A percentile compares a stretch with the other conserved stretches of the same genome.
phyloP scores from a whole-genome alignment of 2,329 filamentous ascomycete genomes.

The Diplodia sapinea region DNA sequence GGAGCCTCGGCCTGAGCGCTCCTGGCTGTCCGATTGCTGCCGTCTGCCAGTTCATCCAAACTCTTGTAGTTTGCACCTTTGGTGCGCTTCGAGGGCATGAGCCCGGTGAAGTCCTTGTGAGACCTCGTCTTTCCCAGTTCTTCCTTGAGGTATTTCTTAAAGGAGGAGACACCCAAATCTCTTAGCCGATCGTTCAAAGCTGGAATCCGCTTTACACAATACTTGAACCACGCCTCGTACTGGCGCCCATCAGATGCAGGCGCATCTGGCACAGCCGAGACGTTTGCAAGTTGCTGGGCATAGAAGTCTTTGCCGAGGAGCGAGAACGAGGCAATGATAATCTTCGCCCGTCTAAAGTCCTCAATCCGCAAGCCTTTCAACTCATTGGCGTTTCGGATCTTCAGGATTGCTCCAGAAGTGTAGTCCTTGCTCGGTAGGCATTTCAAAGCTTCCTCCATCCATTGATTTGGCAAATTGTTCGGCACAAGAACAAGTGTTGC shows the following conservation, averaged over 20 bases:
- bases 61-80: constrained; percentile 31
- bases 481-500: constrained; percentile 68
- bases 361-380: constrained; percentile 52
- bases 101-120: constrained; percentile 45
- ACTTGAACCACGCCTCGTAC: constrained; percentile 61
- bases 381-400: constrained; percentile 49
- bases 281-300: constrained; percentile 55
- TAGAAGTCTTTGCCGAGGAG: constrained; percentile 58
- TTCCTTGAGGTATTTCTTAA: constrained; percentile 39
- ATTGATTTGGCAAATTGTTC: constrained; percentile 61
- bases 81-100: constrained; percentile 48
- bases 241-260: constrained; percentile 53
- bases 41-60: background rate
- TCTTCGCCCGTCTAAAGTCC: constrained; percentile 56
- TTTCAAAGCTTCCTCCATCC: constrained; percentile 61
- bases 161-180: constrained; percentile 39
- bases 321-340: constrained; percentile 62
- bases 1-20: background rate
- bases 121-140: constrained; percentile 39
- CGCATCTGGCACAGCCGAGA: constrained; percentile 54
- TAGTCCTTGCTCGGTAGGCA: constrained; percentile 51
- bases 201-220: constrained; percentile 51
- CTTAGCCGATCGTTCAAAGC: constrained; percentile 49
- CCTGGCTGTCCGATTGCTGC: background rate
- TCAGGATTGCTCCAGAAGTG: constrained; percentile 50